phyloP scores from a whole-genome alignment of 495 filamentous ascomycete genomes.

The Aeminium ludgeri region DNA sequence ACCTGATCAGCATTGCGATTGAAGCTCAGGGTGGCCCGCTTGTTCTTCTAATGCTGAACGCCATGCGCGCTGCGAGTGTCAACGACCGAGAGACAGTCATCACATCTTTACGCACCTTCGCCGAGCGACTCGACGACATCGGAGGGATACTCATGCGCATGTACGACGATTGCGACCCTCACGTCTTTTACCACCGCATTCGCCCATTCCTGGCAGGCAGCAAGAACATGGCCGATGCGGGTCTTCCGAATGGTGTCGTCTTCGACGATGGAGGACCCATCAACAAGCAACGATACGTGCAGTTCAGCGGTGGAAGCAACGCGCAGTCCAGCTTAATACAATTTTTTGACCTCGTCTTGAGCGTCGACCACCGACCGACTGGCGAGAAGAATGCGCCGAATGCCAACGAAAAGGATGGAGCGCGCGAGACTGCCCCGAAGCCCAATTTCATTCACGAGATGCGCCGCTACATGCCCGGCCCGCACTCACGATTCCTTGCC shows the following conservation, averaged over 20 bases:
- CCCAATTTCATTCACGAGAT: constrained; percentile 90
- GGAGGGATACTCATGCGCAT: constrained; percentile 57
- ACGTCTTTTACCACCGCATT: constrained; percentile 85
- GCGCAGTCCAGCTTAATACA: constrained; percentile 90
- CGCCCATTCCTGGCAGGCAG: constrained; percentile 87
- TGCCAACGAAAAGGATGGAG: constrained; percentile 24
- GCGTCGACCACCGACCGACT: constrained; percentile 80
- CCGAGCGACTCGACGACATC: constrained; percentile 76
- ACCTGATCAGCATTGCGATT: constrained; percentile 84
- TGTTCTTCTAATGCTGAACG: constrained; percentile 71
- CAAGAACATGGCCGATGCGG: constrained; percentile 92
- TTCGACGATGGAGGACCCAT: constrained; percentile 55
- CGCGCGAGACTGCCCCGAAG: constrained; percentile 35
- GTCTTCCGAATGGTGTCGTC: constrained; percentile 68
- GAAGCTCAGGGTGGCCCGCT: constrained; percentile 85
- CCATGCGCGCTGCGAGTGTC: constrained; percentile 62
- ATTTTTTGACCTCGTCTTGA: constrained; percentile 85
- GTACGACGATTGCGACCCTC: constrained; percentile 84
- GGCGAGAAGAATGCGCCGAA: constrained; percentile 41
- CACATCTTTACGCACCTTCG: constrained; percentile 55
- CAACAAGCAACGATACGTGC: constrained; percentile 47
- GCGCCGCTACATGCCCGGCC: constrained; percentile 90
- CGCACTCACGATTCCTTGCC: constrained; percentile 74
- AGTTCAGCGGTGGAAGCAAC: constrained; percentile 83
- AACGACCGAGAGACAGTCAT: constrained; percentile 56